Conservation (phyloP, 164 flowering plant species). For the Chloranthus sessilifolius region DNA sequence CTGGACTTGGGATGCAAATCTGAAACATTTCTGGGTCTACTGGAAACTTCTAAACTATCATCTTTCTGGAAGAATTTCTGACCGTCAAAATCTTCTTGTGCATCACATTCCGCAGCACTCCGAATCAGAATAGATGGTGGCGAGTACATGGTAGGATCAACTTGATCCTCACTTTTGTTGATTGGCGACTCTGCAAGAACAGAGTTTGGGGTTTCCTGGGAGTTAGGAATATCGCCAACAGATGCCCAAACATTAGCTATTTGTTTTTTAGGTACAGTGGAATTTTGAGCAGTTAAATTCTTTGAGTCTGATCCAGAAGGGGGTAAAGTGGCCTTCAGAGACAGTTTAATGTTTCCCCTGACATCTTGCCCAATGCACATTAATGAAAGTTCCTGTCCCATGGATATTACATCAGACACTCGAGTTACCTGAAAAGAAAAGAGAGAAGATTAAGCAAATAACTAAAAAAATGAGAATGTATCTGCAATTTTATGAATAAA, state of each 20-base stretch:
- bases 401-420: constrained; percentile 74
- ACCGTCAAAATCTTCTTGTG: constrained; percentile 40
- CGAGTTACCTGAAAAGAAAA: constrained; percentile 52
- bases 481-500: too few species aligned
- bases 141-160: constrained; percentile 16
- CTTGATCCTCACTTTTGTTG: constrained; percentile 17
- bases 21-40: constrained; percentile 9
- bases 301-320: constrained; percentile 19
- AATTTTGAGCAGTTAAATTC: constrained; percentile 12
- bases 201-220: constrained; percentile 23
- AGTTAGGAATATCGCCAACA: constrained; percentile 17
- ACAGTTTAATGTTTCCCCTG: constrained; percentile 84
- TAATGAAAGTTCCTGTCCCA: constrained; percentile 73
- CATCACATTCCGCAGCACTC: constrained; percentile 89
- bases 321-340: constrained; percentile 68
- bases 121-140: constrained; percentile 60
- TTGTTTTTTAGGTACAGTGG: constrained; percentile 21
- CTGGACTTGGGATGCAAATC: constrained; percentile 11
- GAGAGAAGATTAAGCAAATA: background rate
- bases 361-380: constrained; percentile 92
- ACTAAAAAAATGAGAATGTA: too few species aligned
- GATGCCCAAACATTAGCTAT: constrained; percentile 30
- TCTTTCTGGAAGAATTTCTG: constrained; percentile 3
- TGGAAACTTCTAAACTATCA: constrained; percentile 15
- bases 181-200: constrained; percentile 16